Evolutionary conservation across 2,329 filamentous ascomycete species (phyloP), one percentile per base, ranked within the genome.

Genomic region (Ophiostoma novo-ulmi): DNA sequence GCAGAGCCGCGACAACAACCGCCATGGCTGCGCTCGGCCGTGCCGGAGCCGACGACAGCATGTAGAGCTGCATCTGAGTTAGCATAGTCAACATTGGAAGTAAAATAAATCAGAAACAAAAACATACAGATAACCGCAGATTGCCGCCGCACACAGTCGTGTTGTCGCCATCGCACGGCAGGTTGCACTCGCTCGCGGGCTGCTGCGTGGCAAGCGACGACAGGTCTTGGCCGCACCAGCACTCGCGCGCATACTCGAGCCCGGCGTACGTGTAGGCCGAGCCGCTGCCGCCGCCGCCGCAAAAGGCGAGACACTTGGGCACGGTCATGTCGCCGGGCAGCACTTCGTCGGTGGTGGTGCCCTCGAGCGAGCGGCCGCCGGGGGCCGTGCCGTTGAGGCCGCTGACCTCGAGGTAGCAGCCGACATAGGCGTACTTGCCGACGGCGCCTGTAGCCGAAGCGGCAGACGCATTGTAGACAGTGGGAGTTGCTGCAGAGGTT

Each of bases 391-490:
- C 77, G 17, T 77, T 72, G 17, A 84, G 75, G 55, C 79, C 78
- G n/a, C 80, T 82, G 1, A 85, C 87, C 76, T 88, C 86, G 74
- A 86, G 86, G 79, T 79, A 88, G 79, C 87, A 89, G 70, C 86
- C 86, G n/a, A 78, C 76, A 77, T 88, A 88, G 20, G 70, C 73
- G 78, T 86, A 88, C 64, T 75, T 87, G 20, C 70, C 73, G 77
- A 85, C 87, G 67, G 75, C 76, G 55, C 74, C 72, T 6, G 78
- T 78, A 44, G 75, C 75, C 4, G 67, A 64, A 2, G 67, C 87
- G 66, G 75, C 76, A 39, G 75, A 73, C 55, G 75, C 75, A 67
- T 76, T 76, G 76, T 80, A 83, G 74, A 82, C 77, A 5, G 72
- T 75, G 39, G 77, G 74, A 61, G 71, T 31, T 10, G 71, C 39